These are phyloP conservation scores for Clohesyomyces aquaticus DNA, from an alignment of 495 filamentous ascomycete genomes.

Conservation along the genomic window DNA sequence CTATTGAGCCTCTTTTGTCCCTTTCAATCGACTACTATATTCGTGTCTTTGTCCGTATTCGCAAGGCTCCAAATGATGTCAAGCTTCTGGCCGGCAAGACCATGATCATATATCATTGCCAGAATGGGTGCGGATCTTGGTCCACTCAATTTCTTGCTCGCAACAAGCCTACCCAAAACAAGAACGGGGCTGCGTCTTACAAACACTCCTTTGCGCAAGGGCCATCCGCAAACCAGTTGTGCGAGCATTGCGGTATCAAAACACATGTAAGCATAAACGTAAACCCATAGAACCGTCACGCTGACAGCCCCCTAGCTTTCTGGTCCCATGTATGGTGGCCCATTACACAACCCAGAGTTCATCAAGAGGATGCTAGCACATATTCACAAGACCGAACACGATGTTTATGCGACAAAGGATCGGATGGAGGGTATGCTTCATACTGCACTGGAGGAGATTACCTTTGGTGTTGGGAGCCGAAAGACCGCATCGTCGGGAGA, in stretches of 20 bases:
- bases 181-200: slow-evolving; percentile 64
- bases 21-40: slow-evolving; percentile 95
- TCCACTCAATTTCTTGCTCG: slow-evolving; percentile 72
- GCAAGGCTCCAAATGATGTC: slow-evolving; percentile 75
- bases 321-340: slow-evolving; percentile 94
- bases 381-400: slow-evolving; percentile 62
- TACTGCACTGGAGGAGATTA: slow-evolving; percentile 76
- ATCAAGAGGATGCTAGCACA: slow-evolving; percentile 73
- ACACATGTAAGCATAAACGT: slow-evolving; percentile 60
- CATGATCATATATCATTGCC: slow-evolving; percentile 92
- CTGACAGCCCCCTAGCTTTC: slow-evolving; percentile 53
- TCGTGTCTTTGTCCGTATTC: slow-evolving; percentile 85
- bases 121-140: slow-evolving; percentile 87
- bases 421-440: slow-evolving; percentile 91
- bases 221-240: slow-evolving; percentile 63
- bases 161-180: slow-evolving; percentile 64
- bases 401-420: slow-evolving; percentile 74
- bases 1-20: slow-evolving; percentile 88
- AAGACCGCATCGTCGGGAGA: neutral
- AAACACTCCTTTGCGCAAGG: slow-evolving; percentile 74
- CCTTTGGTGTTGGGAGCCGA: slow-evolving; percentile 27
- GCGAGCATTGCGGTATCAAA: slow-evolving; percentile 82
- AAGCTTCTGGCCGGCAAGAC: slow-evolving; percentile 88
- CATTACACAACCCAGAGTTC: slow-evolving; percentile 80
- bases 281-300: neutral